Evolutionary conservation across 148 eudicot species (phyloP).

Genomic region (Agrostemma githago): DNA sequence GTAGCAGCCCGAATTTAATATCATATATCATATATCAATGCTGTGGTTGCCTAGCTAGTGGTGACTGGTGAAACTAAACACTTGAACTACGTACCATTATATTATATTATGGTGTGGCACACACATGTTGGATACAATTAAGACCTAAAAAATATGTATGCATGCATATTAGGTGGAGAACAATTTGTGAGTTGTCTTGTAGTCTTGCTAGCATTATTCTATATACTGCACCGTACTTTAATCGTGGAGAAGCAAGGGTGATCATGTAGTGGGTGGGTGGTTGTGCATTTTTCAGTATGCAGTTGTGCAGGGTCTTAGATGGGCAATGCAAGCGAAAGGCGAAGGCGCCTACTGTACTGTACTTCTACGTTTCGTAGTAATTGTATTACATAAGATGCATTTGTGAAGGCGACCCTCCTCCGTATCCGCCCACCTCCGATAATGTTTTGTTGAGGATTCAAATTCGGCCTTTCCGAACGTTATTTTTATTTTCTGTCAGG

Average conservation of each 20-base stretch:
- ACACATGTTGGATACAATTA: background rate
- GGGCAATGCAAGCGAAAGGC: background rate
- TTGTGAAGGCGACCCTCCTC: background rate
- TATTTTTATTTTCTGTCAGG: background rate
- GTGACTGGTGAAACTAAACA: background rate
- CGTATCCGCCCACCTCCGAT: background rate
- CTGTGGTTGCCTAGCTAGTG: background rate
- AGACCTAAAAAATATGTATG: background rate
- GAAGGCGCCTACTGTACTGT: background rate
- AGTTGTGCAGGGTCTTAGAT: background rate
- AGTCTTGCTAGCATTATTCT: background rate
- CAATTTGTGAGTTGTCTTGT: background rate
- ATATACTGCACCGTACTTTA: background rate
- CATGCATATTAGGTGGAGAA: background rate
- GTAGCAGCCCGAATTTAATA: no score
- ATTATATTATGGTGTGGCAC: background rate
- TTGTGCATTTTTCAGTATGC: background rate
- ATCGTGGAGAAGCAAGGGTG: background rate
- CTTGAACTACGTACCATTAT: background rate
- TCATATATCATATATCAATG: background rate
- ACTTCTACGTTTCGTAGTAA: background rate
- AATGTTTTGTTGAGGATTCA: background rate
- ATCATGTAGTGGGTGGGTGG: constrained; percentile 2
- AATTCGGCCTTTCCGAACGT: background rate
- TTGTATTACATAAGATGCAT: background rate